A percentile compares a stretch with the other conserved stretches of the same genome.
phyloP scores from a whole-genome alignment of 2,329 filamentous ascomycete species.

The Scedosporium boydii region DNA sequence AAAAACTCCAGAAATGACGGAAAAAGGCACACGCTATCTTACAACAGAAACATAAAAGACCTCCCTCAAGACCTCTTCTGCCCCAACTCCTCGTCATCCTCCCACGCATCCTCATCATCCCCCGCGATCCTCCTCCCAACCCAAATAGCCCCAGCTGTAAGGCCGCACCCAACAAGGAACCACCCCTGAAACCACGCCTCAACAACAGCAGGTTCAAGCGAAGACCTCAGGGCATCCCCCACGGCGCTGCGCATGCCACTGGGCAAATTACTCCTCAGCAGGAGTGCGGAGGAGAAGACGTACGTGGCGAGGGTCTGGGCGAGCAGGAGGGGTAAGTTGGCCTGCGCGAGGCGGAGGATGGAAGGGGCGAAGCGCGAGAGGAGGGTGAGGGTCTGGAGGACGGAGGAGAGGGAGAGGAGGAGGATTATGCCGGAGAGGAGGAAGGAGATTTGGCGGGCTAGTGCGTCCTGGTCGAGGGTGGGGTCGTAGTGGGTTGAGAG shows the following conservation, averaged over 20 bases:
- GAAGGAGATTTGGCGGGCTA: conserved; percentile 85
- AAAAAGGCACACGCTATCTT: neutral
- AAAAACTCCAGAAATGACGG: neutral
- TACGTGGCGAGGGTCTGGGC: conserved; percentile 78
- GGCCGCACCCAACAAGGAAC: conserved; percentile 61
- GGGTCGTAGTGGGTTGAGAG: conserved; percentile 79
- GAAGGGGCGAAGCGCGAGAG: conserved; percentile 67
- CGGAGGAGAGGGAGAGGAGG: conserved; percentile 69
- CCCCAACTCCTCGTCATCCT: conserved; percentile 61
- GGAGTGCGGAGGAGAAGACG: conserved; percentile 69
- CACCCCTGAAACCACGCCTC: conserved; percentile 81
- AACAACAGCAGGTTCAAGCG: conserved; percentile 47
- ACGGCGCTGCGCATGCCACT: conserved; percentile 68
- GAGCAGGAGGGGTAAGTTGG: conserved; percentile 69
- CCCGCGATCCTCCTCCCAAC: conserved; percentile 53
- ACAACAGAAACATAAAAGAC: neutral
- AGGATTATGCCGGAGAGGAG: conserved; percentile 75
- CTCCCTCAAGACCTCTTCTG: conserved; percentile 50
- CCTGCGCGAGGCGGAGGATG: conserved; percentile 63
- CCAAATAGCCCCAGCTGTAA: conserved; percentile 65
- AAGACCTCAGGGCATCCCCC: conserved; percentile 62
- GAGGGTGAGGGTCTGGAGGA: conserved; percentile 75
- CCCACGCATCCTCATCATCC: conserved; percentile 43
- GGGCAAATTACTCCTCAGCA: conserved; percentile 71
- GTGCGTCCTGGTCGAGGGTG: conserved; percentile 69